phyloP scores from a whole-genome alignment of 139 green algal species.

The Coelastrella sp. region DNA sequence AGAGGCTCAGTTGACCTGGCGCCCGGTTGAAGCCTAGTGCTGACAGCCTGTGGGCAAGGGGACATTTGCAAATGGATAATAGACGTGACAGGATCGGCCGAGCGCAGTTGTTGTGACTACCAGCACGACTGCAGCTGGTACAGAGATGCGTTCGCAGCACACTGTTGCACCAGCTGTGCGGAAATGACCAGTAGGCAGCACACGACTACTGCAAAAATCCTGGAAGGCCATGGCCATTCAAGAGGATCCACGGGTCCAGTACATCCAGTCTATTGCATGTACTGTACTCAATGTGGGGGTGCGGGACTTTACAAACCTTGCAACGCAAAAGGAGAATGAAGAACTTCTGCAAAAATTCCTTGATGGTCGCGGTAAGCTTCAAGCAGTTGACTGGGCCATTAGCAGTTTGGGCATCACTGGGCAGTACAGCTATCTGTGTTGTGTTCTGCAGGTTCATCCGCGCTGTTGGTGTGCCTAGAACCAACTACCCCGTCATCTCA shows the following conservation, averaged over 20 bases:
- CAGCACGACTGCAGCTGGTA: too few species aligned
- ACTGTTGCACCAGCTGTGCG: too few species aligned
- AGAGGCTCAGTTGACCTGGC: too few species aligned
- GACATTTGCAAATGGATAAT: too few species aligned
- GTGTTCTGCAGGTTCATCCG: conserved; percentile 22
- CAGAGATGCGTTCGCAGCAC: too few species aligned
- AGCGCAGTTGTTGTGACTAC: too few species aligned
- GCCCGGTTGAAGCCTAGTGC: too few species aligned
- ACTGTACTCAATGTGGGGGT: conserved; percentile 2
- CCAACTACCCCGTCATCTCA: background rate
- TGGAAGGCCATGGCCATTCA: background rate
- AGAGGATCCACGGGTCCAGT: background rate
- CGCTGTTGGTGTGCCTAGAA: conserved; percentile 34
- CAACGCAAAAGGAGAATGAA: background rate
- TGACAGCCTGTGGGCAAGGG: too few species aligned
- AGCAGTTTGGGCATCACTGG: too few species aligned
- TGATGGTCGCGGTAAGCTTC: conserved; percentile 10
- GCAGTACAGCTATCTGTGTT: background rate
- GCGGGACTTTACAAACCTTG: background rate
- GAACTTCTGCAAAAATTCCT: background rate
- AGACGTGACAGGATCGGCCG: too few species aligned
- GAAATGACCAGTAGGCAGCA: too few species aligned
- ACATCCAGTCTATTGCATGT: conserved; percentile 14
- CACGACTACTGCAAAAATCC: background rate
- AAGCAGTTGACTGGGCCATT: too few species aligned